Evolutionary conservation across 1,284 basidiomycete species (phyloP), one percentile per base, ranked within the genome.

Genomic region (Phellinidium pouzarii): DNA sequence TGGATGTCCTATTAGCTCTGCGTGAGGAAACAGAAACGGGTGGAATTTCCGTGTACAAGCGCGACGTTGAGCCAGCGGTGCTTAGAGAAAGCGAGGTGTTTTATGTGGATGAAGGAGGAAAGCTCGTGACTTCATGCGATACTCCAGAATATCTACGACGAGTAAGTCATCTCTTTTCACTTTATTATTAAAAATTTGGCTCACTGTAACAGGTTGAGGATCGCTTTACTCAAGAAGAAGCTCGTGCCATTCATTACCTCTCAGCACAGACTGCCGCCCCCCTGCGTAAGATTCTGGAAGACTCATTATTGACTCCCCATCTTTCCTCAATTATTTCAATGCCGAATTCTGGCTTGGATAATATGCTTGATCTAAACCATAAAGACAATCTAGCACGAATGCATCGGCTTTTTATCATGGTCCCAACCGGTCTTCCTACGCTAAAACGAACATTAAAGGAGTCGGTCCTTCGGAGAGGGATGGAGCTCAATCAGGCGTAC

Each of bases 171-270:
- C 44, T 47, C 48, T 57, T 61, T 44, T 14, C 17, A 17, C 12
- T 22, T 34, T 14, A 19, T 25, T 17, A 63, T 51, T n/a, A 41
- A 54, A 17, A 48, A 36, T 47, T 46, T 44, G 40, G 42, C 40
- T 44, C 22, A 47, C 19, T 27, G 23, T 49, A 9, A 3, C 67
- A 98, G 90, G 91, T 85, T 19, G 91, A 97, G 68, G 71, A 74
- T 48, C 84, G 94, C 9, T 79, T 99, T 53, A 75, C 80, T 14
- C 86, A 92, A 37, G 96, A 99, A 67, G 82, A 90, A 29, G 84
- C 84, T 27, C 81, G 96, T 29, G 86, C 88, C n/a, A 80, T 89
- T 48, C 88, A 95, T 63, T 99, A 97, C 65, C 78, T 99, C 25
- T 85, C 87, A 19, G 78, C 83, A 1, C 75, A 82, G 53, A 96